phyloP scores from a whole-genome alignment of 208 protist genomes.

The Trypanosoma platydactyli region DNA sequence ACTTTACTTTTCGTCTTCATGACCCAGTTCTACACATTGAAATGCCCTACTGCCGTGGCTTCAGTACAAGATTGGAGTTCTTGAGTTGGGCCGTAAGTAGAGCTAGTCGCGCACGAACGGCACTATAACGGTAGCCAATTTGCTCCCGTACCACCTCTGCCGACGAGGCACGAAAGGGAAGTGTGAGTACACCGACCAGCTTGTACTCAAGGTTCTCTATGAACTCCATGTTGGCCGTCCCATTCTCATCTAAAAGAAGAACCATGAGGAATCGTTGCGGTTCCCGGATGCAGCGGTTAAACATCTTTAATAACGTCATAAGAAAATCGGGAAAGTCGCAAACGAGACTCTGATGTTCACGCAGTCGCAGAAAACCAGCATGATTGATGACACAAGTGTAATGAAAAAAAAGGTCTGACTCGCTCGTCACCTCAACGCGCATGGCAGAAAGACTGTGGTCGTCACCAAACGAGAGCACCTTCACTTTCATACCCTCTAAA shows the following conservation, averaged over 20 bases:
- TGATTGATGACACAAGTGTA: slow-evolving; percentile 92
- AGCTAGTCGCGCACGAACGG: slow-evolving; percentile 80
- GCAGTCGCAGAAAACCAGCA: slow-evolving; percentile 72
- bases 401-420: slow-evolving; percentile 94
- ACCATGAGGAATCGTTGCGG: slow-evolving; percentile 86
- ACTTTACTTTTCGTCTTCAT: slow-evolving; percentile 1
- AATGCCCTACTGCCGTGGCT: slow-evolving; percentile 17
- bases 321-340: slow-evolving; percentile 93
- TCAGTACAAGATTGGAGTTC: slow-evolving; percentile 61
- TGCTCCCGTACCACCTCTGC: slow-evolving; percentile 90
- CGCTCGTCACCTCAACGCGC: slow-evolving; percentile 87
- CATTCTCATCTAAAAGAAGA: slow-evolving; percentile 81
- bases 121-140: slow-evolving; percentile 92
- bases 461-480: slow-evolving; percentile 88
- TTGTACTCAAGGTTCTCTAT: slow-evolving; percentile 96
- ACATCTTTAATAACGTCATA: slow-evolving; percentile 91
- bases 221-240: slow-evolving; percentile 90
- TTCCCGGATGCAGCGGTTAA: slow-evolving; percentile 92
- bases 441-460: slow-evolving; percentile 70
- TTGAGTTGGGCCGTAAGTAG: slow-evolving; percentile 91
- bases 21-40: not conserved
- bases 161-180: slow-evolving; percentile 87
- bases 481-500: slow-evolving; percentile 90
- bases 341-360: slow-evolving; percentile 92
- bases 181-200: slow-evolving; percentile 90